Evolutionary conservation across 176 grass and related monocot genomes (phyloP).

Genomic region (Oryza coarctata): DNA sequence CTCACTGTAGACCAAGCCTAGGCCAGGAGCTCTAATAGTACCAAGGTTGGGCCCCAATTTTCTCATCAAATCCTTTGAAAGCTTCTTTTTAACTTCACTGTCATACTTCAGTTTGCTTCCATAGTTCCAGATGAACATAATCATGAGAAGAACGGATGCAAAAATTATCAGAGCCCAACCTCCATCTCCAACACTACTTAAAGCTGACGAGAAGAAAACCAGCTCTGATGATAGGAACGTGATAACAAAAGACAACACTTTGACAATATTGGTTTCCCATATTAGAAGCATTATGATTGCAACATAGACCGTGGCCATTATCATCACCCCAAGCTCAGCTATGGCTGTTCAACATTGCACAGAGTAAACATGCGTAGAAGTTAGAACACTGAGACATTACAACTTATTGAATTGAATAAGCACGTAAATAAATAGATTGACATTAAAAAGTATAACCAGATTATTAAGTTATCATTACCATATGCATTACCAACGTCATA

Average conservation of each 20-base stretch:
- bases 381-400: not conserved
- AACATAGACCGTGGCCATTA: slow-evolving; percentile 84
- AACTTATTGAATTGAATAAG: slow-evolving; percentile 24
- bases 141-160: slow-evolving; percentile 59
- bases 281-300: slow-evolving; percentile 98
- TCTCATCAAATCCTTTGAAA: slow-evolving; percentile 82
- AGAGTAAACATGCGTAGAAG: too few species aligned
- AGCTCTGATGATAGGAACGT: slow-evolving; percentile 70
- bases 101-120: slow-evolving; percentile 94
- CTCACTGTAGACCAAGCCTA: slow-evolving; percentile 83
- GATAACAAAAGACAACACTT: slow-evolving; percentile 69
- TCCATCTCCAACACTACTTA: slow-evolving; percentile 92
- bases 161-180: slow-evolving; percentile 80
- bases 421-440: not conserved
- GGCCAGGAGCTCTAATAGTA: slow-evolving; percentile 88
- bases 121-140: slow-evolving; percentile 96
- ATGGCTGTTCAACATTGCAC: slow-evolving; percentile 64
- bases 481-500: slow-evolving; percentile 88
- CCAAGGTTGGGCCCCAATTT: slow-evolving; percentile 90
- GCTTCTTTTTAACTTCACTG: slow-evolving; percentile 83
- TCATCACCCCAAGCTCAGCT: slow-evolving; percentile 90
- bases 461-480: slow-evolving; percentile 51
- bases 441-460: slow-evolving; percentile 18
- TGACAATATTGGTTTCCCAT: slow-evolving; percentile 70
- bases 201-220: slow-evolving; percentile 82